phyloP scores from a whole-genome alignment of 768 basidiomycete species.

The Calocybe cyanea region DNA sequence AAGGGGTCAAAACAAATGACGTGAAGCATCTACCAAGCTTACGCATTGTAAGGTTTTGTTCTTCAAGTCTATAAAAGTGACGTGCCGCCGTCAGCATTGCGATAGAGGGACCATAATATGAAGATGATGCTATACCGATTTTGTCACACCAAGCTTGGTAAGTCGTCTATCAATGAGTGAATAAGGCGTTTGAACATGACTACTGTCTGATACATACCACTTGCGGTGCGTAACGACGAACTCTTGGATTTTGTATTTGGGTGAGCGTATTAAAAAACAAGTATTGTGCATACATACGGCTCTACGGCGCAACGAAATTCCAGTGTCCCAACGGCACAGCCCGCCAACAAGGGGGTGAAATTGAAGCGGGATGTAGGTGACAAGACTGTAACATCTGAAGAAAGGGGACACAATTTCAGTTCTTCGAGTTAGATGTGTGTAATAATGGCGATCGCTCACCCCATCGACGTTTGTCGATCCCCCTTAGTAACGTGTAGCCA shows the following conservation, averaged over 20 bases:
- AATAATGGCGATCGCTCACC: conserved; percentile 34
- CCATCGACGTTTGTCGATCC: conserved; percentile 70
- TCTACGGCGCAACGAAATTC: conserved; percentile 81
- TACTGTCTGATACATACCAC: conserved; percentile 3
- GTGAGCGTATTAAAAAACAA: neutral
- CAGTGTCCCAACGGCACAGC: conserved; percentile 77
- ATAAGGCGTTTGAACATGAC: neutral
- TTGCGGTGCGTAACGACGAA: conserved; percentile 13
- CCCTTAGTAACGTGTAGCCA: conserved; percentile 64
- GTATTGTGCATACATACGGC: conserved; percentile 46
- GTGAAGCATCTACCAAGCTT: neutral
- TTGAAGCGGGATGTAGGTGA: conserved; percentile 70
- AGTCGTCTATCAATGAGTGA: conserved; percentile 35
- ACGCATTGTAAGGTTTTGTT: conserved; percentile 10
- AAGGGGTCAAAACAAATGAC: neutral
- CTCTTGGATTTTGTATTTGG: conserved; percentile 3
- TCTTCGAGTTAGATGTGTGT: conserved; percentile 1
- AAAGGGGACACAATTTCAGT: neutral
- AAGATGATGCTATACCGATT: conserved; percentile 42
- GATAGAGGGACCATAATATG: neutral
- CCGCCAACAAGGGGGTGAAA: conserved; percentile 63
- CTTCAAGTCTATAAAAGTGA: conserved; percentile 13
- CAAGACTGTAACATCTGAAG: conserved; percentile 60
- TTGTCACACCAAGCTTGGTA: conserved; percentile 78
- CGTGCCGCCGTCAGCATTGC: neutral